A percentile compares a stretch with the other conserved stretches of the same genome.
Evolutionary conservation across 345 rosid genomes (phyloP).

Genomic region (Mallotus nudiflorus): DNA sequence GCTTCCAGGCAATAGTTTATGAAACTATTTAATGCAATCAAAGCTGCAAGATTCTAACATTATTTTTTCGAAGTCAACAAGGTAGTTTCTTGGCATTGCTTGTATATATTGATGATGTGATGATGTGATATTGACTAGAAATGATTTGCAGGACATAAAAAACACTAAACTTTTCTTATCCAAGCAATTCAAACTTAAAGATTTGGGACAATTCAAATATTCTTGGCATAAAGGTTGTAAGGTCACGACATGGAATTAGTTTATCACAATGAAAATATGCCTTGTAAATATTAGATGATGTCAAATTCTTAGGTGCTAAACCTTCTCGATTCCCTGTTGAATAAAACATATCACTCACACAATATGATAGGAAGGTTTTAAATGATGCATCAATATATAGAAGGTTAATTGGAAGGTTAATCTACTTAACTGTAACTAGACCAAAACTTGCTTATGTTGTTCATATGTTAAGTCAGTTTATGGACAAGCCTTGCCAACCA

Average conservation of each 20-base stretch:
- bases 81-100: neutral
- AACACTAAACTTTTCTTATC: neutral
- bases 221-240: no score
- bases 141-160: neutral
- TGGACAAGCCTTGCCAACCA: neutral
- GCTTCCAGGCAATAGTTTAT: no score
- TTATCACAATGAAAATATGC: neutral
- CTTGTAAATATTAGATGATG: no score
- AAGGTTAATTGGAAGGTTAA: neutral
- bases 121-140: no score
- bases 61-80: neutral
- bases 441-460: neutral
- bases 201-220: no score
- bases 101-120: neutral
- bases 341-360: neutral
- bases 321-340: no score
- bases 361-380: neutral
- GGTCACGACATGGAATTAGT: neutral
- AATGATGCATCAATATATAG: neutral
- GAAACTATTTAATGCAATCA: no score
- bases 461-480: no score
- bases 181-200: neutral
- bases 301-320: neutral
- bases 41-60: neutral
- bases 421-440: no score